A percentile compares a stretch with the other conserved stretches of the same genome.
Evolutionary conservation across 305 asterid species (phyloP).

Genomic region (Andrographis paniculata): DNA sequence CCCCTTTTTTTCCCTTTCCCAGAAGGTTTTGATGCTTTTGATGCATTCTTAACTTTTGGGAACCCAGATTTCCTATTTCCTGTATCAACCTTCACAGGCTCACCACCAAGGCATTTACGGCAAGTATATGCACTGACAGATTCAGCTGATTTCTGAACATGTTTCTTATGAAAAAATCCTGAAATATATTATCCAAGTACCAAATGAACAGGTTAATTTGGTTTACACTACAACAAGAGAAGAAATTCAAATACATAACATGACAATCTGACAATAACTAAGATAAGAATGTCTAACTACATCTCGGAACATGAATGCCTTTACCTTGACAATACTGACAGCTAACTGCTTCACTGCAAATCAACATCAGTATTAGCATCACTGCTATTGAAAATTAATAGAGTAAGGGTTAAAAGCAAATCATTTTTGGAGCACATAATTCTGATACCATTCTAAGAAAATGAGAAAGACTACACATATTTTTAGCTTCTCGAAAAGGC

Average conservation of each 20-base stretch:
- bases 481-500: too few species aligned
- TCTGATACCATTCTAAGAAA: too few species aligned
- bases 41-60: constrained; percentile 34
- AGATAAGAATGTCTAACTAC: too few species aligned
- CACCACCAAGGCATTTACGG: constrained; percentile 46
- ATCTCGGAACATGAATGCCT: too few species aligned
- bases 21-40: constrained; percentile 32
- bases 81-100: constrained; percentile 25
- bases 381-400: too few species aligned
- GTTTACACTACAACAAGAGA: too few species aligned
- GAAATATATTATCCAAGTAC: constrained; percentile 20
- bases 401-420: not conserved
- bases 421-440: too few species aligned
- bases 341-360: constrained; percentile 82
- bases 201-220: constrained; percentile 4
- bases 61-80: constrained; percentile 27
- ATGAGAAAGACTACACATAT: too few species aligned
- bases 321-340: constrained; percentile 82
- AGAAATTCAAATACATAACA: too few species aligned
- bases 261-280: too few species aligned
- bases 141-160: constrained; percentile 50
- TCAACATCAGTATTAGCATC: constrained; percentile 21
- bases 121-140: constrained; percentile 45
- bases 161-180: constrained; percentile 71
- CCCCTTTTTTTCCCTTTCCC: constrained; percentile 37